Conservation (phyloP, 2,329 filamentous ascomycete species). For the Apiospora koreana region DNA sequence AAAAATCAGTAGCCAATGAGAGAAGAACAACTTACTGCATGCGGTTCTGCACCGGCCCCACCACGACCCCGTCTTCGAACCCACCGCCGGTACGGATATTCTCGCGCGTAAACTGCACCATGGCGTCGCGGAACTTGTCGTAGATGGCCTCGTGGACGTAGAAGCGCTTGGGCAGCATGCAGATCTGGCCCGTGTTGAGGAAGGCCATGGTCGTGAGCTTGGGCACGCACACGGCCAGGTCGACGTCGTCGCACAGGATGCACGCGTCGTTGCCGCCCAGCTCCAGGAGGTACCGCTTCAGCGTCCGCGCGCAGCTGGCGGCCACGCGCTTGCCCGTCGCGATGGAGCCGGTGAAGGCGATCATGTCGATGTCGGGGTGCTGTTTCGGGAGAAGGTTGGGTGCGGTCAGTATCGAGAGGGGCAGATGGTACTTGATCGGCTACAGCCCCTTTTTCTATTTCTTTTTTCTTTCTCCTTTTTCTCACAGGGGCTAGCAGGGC, state of each 20-base stretch:
- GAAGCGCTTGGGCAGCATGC: slow-evolving; percentile 55
- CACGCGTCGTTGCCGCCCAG: slow-evolving; percentile 56
- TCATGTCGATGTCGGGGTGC: slow-evolving; percentile 63
- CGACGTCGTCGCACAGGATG: slow-evolving; percentile 53
- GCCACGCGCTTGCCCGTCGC: slow-evolving; percentile 58
- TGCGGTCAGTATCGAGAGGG: too few species aligned
- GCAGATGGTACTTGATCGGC: too few species aligned
- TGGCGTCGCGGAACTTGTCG: slow-evolving; percentile 46
- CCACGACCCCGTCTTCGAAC: slow-evolving; percentile 33
- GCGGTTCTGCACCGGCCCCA: slow-evolving; percentile 62
- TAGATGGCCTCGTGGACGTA: slow-evolving; percentile 61
- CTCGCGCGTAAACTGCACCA: slow-evolving; percentile 43
- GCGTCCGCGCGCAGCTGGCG: slow-evolving; percentile 47
- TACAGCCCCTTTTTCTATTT: too few species aligned
- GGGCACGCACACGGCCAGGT: slow-evolving; percentile 24
- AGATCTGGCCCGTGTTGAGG: slow-evolving; percentile 34
- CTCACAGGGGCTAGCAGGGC: too few species aligned
- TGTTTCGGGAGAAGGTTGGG: neutral
- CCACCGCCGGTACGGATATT: slow-evolving; percentile 36
- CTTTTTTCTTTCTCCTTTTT: too few species aligned
- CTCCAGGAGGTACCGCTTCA: slow-evolving; percentile 58
- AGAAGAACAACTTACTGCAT: slow-evolving; percentile 63
- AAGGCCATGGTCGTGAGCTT: slow-evolving; percentile 11
- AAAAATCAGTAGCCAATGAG: too few species aligned
- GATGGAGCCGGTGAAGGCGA: slow-evolving; percentile 60